These are phyloP conservation scores for Kingdonia uniflora DNA, from an alignment of 164 flowering plant genomes.

Conservation along the genomic window DNA sequence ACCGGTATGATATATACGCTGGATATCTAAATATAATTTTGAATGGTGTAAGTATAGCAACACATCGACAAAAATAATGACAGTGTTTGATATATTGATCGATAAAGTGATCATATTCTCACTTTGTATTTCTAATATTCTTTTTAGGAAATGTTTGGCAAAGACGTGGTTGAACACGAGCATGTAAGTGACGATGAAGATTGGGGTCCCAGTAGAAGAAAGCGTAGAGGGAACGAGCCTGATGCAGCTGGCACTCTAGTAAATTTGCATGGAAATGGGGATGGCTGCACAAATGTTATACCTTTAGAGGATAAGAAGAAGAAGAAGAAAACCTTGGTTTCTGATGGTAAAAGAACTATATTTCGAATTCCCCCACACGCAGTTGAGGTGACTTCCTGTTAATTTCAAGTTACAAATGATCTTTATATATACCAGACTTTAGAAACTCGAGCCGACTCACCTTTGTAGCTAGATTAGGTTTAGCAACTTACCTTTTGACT, in stretches of 20 bases:
- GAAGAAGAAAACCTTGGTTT: slow-evolving; percentile 12
- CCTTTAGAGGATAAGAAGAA: slow-evolving; percentile 16
- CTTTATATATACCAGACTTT: no score
- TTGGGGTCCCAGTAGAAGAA: slow-evolving; percentile 79
- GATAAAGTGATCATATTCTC: no score
- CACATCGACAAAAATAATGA: no score
- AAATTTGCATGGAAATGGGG: slow-evolving; percentile 38
- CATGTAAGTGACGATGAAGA: slow-evolving; percentile 91
- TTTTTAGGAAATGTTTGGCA: slow-evolving; percentile 93
- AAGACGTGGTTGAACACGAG: slow-evolving; percentile 44
- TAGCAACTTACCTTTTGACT: no score
- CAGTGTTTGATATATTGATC: no score
- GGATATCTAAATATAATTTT: no score
- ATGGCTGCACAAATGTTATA: slow-evolving; percentile 14
- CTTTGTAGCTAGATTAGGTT: no score
- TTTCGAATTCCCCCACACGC: slow-evolving; percentile 66
- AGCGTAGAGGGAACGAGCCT: slow-evolving; percentile 51
- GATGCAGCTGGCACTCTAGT: slow-evolving; percentile 55
- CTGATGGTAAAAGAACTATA: slow-evolving; percentile 29
- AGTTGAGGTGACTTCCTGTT: slow-evolving; percentile 45
- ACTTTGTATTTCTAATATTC: no score
- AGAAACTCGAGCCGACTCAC: no score
- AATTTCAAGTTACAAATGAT: no score
- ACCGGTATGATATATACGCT: no score
- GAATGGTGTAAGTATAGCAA: no score